Conservation (phyloP, 495 filamentous ascomycete genomes). For the Lophiostoma macrostomum region DNA sequence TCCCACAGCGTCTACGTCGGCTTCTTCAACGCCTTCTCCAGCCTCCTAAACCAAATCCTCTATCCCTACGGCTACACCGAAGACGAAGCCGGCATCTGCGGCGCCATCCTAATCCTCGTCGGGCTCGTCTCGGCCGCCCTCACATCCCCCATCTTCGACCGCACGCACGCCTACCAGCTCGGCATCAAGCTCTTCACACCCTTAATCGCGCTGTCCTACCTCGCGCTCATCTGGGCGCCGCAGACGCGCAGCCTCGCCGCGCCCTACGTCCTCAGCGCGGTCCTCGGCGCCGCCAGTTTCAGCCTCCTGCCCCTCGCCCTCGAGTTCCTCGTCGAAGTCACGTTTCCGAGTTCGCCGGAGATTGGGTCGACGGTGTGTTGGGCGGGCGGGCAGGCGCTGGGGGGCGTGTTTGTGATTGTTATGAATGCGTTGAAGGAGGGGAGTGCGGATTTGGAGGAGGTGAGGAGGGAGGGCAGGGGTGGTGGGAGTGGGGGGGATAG, state of each 20-base stretch:
- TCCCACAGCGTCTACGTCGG: conserved; percentile 83
- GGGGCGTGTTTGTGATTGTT: conserved; percentile 77
- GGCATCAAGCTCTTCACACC: conserved; percentile 75
- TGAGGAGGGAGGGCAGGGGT: conserved; percentile 8
- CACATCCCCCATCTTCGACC: conserved; percentile 75
- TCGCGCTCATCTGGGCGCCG: conserved; percentile 80
- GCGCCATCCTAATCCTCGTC: conserved; percentile 84
- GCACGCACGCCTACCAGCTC: conserved; percentile 72
- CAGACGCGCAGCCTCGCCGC: conserved; percentile 62
- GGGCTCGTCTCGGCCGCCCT: conserved; percentile 77
- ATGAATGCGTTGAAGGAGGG: conserved; percentile 71
- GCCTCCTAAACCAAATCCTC: conserved; percentile 86
- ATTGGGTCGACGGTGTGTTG: conserved; percentile 79
- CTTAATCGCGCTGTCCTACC: conserved; percentile 66
- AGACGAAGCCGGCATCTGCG: conserved; percentile 81
- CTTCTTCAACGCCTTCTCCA: conserved; percentile 89
- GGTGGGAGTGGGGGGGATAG: conserved; percentile 40
- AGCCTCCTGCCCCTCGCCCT: conserved; percentile 76
- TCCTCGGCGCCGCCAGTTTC: conserved; percentile 82
- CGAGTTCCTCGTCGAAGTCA: conserved; percentile 82
- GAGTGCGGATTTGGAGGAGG: conserved; percentile 12
- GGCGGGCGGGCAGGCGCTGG: conserved; percentile 75
- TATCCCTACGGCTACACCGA: conserved; percentile 76
- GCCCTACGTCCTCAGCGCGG: conserved; percentile 61
- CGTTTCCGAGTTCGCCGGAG: conserved; percentile 84